phyloP scores from a whole-genome alignment of 2,329 filamentous ascomycete genomes.

The Colletotrichum neosansevieriae region DNA sequence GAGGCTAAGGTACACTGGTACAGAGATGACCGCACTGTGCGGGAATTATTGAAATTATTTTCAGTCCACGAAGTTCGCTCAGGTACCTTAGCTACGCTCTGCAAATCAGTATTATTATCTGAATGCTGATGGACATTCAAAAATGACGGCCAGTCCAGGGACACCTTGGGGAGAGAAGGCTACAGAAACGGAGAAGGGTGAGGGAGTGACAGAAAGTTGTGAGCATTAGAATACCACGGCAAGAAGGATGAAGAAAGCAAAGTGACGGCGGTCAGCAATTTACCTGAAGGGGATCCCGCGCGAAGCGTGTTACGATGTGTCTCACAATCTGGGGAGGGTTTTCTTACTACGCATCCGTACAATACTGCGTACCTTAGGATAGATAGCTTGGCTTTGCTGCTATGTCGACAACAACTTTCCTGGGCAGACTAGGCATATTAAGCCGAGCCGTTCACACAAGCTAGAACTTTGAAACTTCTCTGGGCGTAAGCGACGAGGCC shows the following conservation, averaged over 20 bases:
- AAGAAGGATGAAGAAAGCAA: too few species aligned
- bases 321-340: constrained; percentile 4
- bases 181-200: not conserved
- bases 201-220: not conserved
- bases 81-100: too few species aligned
- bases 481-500: not conserved
- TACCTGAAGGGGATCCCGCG: constrained; percentile 15
- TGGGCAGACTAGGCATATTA: not conserved
- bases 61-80: not conserved
- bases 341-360: not conserved
- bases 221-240: too few species aligned
- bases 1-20: not conserved
- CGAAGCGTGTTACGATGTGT: constrained; percentile 18
- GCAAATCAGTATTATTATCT: not conserved
- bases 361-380: too few species aligned
- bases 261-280: constrained; percentile 6
- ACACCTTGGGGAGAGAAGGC: not conserved
- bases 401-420: not conserved
- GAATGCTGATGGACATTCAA: constrained; percentile 17
- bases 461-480: not conserved
- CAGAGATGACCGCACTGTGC: constrained; percentile 23
- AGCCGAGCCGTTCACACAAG: not conserved
- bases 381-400: constrained; percentile 13
- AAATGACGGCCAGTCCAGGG: not conserved
- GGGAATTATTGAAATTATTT: constrained; percentile 4